Evolutionary conservation across 345 rosid species (phyloP), one percentile per base, ranked within the genome.

Genomic region (Nasturtium officinale): DNA sequence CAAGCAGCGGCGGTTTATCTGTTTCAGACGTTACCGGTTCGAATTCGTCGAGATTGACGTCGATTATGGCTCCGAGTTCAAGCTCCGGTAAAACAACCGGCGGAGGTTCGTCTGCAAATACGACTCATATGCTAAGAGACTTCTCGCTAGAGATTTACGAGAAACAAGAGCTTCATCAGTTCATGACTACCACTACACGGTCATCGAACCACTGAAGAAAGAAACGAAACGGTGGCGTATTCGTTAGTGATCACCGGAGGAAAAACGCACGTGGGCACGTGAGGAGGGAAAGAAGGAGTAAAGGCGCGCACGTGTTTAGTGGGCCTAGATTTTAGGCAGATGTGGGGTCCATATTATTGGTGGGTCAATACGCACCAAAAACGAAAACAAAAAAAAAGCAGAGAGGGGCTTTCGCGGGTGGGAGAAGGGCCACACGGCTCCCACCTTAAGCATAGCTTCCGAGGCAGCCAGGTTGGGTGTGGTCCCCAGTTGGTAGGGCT

Each of bases 121-220:
- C 81, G 3, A 78, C 92, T 5, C 87, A 84, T 65, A 86, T 73
- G 85, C 87, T 90, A 1, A 78, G 95, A 65, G 95, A 90, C 71
- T 87, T 92, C 68, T 88, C 96, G 6, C 61, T 88, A 72, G 94
- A 88, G 83, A 83, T 86, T 75, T 85, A 78, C 82, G 90, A 92
- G 11, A 85, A 85, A 47, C 86, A 84, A 61, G 91, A 92, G 80
- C 89, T 86, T 23, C 77, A 76, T 25, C 91, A 84, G 75, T 81
- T 88, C 82, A 80, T 85, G 91, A 67, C 77, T 53, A 71, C 70
- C 12, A 69, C 65, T 15, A 50, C 67, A 37, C 81, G 87, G 53
- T 74, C 93, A 37, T 65, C 88, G 7, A 85, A 89, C 51, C 85
- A 79, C 32, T 84, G 73, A 85, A n/a, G 20, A 9, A 26, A 13